Conservation (phyloP, 1,284 basidiomycete genomes). For the Fomitopsis palustris region DNA sequence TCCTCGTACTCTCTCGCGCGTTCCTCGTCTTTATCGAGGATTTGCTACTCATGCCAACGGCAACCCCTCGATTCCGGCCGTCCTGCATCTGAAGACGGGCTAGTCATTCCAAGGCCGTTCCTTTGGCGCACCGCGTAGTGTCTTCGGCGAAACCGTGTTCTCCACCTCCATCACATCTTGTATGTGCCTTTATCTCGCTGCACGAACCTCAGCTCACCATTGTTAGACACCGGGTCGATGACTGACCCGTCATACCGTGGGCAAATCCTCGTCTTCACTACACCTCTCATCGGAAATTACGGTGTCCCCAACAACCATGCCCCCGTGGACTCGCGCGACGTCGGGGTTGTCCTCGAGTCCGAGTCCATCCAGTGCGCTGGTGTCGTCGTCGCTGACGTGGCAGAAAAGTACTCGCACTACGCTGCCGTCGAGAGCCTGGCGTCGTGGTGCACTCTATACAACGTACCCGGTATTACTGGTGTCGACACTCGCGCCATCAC, state of each 20-base stretch:
- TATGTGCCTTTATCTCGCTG: conserved; percentile 38
- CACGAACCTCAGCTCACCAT: not conserved
- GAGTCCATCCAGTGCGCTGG: conserved; percentile 88
- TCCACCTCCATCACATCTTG: conserved; percentile 98
- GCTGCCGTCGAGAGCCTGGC: conserved; percentile 90
- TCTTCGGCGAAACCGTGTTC: conserved; percentile 97
- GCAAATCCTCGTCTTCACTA: conserved; percentile 98
- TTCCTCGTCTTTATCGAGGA: conserved; percentile 50
- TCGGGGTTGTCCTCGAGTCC: conserved; percentile 91
- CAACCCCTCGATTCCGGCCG: conserved; percentile 58
- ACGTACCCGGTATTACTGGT: conserved; percentile 92
- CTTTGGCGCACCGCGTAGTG: conserved; percentile 87
- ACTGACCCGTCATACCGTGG: conserved; percentile 98
- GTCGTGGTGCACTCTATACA: conserved; percentile 90
- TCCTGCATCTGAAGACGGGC: conserved; percentile 91
- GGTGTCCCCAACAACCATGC: conserved; percentile 87
- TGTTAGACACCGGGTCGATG: conserved; percentile 95
- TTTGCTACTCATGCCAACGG: conserved; percentile 63
- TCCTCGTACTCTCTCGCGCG: conserved; percentile 46
- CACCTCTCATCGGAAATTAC: conserved; percentile 98
- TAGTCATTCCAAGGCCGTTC: conserved; percentile 87
- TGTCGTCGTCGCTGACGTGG: conserved; percentile 92
- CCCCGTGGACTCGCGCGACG: conserved; percentile 75
- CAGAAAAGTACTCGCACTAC: conserved; percentile 94
- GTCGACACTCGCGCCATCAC: conserved; percentile 98